Conservation (phyloP, 106 monocot genomes). For the Gastrodia elata region DNA sequence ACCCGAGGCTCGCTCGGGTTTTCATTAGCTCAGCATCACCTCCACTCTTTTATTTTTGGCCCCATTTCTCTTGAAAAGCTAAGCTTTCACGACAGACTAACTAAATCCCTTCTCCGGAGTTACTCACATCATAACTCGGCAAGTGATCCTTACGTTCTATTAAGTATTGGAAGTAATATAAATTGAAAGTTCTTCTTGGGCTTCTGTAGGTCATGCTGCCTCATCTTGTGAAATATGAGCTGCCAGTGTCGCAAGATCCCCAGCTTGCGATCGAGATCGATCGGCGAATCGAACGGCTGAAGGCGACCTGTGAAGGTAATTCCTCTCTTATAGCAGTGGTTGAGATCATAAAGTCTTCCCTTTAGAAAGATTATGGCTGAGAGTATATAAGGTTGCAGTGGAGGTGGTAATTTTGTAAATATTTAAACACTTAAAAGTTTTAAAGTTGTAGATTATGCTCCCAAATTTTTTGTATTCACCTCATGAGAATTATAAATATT, state of each 20-base stretch:
- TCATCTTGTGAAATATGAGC: slow-evolving; percentile 34
- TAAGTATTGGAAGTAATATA: neutral
- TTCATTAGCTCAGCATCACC: slow-evolving; percentile 64
- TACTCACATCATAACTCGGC: slow-evolving; percentile 48
- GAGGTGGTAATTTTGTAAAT: too few relatives aligned
- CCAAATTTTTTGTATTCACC: too few relatives aligned
- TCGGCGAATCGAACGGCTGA: slow-evolving; percentile 46
- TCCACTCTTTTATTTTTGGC: slow-evolving; percentile 61
- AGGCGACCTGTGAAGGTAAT: slow-evolving; percentile 69
- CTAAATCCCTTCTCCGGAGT: slow-evolving; percentile 71
- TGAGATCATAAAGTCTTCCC: slow-evolving; percentile 34
- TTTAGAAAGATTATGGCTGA: slow-evolving; percentile 6
- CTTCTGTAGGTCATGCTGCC: slow-evolving; percentile 52
- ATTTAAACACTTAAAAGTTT: too few relatives aligned
- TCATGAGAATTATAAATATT: too few relatives aligned
- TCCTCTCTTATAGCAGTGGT: slow-evolving; percentile 56
- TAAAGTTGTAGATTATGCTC: too few relatives aligned
- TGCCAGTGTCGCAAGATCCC: slow-evolving; percentile 18
- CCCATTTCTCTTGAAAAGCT: slow-evolving; percentile 21
- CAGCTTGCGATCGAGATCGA: slow-evolving; percentile 17
- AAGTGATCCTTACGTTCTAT: slow-evolving; percentile 5
- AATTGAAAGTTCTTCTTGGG: slow-evolving; percentile 11
- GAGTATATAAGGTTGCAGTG: too few relatives aligned
- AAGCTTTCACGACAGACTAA: slow-evolving; percentile 44
- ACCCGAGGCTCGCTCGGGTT: slow-evolving; percentile 50